A percentile compares a stretch with the other conserved stretches of the same genome.
Evolutionary conservation across 2,329 filamentous ascomycete species (phyloP).

Genomic region (Bretziella fagacearum): DNA sequence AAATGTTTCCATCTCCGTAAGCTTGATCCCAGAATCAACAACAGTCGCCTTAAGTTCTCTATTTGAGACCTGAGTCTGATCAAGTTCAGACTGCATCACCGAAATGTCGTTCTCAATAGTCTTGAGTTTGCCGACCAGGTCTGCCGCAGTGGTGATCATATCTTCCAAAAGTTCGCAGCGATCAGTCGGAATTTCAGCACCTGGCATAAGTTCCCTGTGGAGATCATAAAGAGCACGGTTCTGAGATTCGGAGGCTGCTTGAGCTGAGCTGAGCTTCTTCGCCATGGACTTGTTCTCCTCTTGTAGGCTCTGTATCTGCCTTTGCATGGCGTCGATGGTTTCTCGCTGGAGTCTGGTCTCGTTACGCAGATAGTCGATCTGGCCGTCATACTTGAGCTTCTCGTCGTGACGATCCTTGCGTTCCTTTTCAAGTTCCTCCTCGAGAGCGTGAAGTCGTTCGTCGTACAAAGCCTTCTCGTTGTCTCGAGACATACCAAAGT

Average conservation of each 20-base stretch:
- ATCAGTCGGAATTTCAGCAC: conserved; percentile 36
- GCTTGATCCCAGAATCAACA: conserved; percentile 24
- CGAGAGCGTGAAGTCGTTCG: conserved; percentile 48
- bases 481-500: conserved; percentile 65
- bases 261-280: conserved; percentile 32
- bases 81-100: conserved; percentile 46
- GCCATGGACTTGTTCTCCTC: conserved; percentile 36
- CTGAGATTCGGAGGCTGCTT: conserved; percentile 36
- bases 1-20: conserved; percentile 35
- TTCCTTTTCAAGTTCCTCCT: conserved; percentile 52
- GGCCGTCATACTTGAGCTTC: conserved; percentile 39
- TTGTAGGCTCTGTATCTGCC: conserved; percentile 36
- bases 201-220: conserved; percentile 39
- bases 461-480: conserved; percentile 60
- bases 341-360: conserved; percentile 43
- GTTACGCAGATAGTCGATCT: conserved; percentile 45
- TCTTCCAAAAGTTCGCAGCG: conserved; percentile 40
- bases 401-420: conserved; percentile 41
- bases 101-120: conserved; percentile 42
- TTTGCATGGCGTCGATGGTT: conserved; percentile 40
- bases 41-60: conserved; percentile 41
- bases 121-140: conserved; percentile 41
- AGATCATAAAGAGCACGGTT: conserved; percentile 39
- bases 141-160: conserved; percentile 39
- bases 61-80: conserved; percentile 37